Evolutionary conservation across 2,329 filamentous ascomycete genomes (phyloP), one percentile per base, ranked within the genome.

Genomic region (Monosporascus cannonballus): DNA sequence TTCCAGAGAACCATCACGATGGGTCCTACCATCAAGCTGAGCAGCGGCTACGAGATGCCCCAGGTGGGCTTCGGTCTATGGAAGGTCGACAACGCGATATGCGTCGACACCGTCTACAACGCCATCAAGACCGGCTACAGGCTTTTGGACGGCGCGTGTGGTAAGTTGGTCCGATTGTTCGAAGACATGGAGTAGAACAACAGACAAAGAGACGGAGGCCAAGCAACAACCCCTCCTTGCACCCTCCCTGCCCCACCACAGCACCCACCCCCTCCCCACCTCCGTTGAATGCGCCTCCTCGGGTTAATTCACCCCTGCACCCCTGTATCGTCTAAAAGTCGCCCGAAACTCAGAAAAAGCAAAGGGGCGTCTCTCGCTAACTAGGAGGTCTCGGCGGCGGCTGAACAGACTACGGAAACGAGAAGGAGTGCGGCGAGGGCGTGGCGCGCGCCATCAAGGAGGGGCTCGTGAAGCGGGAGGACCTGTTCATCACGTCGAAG

Each of bases 401-500:
- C 41, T 15, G 20, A 45, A 42, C 64, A 89, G 88, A 92, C 71
- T 93, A 94, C 72, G 87, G 87, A 64, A 93, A 93, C 69, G 89
- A 93, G 72, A 82, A 83, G 61, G 87, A 91, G 71, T 84, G 81
- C 59, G 89, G 89, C 54, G 74, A 91, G 68, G 89, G 89, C 64
- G 79, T 93, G 47, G 82, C 85, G 54, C 86, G 87, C 61, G 89
- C 89, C 64, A 90, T 94, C 73, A 80, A 86, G 67, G 89, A 94
- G 9, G 87, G 89, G 44, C 71, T 93, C 54, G 88, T 92, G 62
- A 90, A 86, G 77, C 86, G 89, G 55, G 84, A 89, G 72, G 90
- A 96, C 24, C 87, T 96, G 68, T 96, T 96, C 82, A 85, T 96
- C 67, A 88, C 92, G 59, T 90, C 87, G 72, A 96, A 96, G 79